phyloP scores from a whole-genome alignment of 129 eudicot species.

The Flaveria trinervia region DNA sequence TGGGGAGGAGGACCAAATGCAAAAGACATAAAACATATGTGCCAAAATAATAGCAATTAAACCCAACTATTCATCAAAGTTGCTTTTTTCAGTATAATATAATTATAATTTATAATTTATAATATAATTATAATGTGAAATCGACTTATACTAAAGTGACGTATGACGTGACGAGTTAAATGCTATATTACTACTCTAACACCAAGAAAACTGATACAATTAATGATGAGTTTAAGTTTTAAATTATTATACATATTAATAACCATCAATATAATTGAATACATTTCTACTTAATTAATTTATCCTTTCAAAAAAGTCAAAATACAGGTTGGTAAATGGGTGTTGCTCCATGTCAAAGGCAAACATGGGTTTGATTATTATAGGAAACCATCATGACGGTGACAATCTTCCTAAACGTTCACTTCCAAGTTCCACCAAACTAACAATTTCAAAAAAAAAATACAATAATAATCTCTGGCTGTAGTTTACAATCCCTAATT shows the following conservation, averaged over 20 bases:
- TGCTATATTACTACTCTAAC: not conserved
- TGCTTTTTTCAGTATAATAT: no score
- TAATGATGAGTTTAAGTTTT: not conserved
- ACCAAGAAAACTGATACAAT: not conserved
- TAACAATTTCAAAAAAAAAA: not conserved
- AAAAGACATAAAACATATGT: no score
- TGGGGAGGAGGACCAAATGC: no score
- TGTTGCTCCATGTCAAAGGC: conserved; percentile 31
- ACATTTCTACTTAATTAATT: no score
- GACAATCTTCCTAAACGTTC: conserved; percentile 24
- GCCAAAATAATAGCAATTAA: no score
- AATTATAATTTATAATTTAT: no score
- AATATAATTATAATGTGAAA: no score
- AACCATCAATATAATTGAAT: no score
- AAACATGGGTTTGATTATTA: conserved; percentile 23
- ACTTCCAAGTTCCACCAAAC: conserved; percentile 16
- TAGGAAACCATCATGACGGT: conserved; percentile 25
- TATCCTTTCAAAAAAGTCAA: not conserved
- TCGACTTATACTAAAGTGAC: not conserved
- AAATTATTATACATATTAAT: no score
- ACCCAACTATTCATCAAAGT: no score
- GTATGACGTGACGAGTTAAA: not conserved
- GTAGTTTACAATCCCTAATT: not conserved
- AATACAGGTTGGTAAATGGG: conserved; percentile 10
- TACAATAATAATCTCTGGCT: not conserved